Evolutionary conservation across 305 asterid species (phyloP).

Genomic region (Salvia sclarea): DNA sequence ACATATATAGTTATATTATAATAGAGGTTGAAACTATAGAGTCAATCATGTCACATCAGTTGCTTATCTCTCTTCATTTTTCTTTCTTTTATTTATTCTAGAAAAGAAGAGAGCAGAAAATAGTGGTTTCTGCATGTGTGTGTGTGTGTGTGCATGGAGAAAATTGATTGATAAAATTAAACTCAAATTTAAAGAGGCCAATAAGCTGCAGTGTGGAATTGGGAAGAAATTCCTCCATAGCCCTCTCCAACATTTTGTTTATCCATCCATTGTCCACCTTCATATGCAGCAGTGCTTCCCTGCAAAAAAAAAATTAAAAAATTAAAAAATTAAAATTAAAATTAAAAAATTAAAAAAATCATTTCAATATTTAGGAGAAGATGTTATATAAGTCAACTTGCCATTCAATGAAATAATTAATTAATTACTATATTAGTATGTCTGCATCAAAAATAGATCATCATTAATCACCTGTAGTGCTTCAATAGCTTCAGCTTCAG

Average conservation of each 20-base stretch:
- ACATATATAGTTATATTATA: not conserved
- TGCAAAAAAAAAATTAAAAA: constrained; percentile 17
- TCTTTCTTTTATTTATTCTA: not conserved
- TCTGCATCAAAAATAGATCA: constrained; percentile 32
- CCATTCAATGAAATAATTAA: constrained; percentile 14
- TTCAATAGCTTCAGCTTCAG: constrained; percentile 69
- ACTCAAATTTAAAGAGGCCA: constrained; percentile 61
- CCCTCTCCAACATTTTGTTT: constrained; percentile 54
- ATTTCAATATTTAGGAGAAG: not conserved
- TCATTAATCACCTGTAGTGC: constrained; percentile 44
- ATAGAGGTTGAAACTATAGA: not conserved
- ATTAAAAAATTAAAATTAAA: too few species aligned
- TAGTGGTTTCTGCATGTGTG: not conserved
- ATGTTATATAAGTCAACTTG: constrained; percentile 11
- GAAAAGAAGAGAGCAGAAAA: not conserved
- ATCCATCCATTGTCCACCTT: constrained; percentile 60
- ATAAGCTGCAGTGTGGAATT: constrained; percentile 50
- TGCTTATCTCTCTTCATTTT: not conserved
- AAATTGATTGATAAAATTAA: constrained; percentile 2
- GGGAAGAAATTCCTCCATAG: constrained; percentile 66
- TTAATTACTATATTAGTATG: not conserved
- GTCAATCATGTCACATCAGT: constrained; percentile 4
- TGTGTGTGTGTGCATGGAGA: constrained; percentile 3
- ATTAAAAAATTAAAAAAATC: not conserved
- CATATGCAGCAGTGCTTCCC: constrained; percentile 61